Conservation (phyloP, 2,329 filamentous ascomycete genomes). For the Sarocladiaceae sp. region DNA sequence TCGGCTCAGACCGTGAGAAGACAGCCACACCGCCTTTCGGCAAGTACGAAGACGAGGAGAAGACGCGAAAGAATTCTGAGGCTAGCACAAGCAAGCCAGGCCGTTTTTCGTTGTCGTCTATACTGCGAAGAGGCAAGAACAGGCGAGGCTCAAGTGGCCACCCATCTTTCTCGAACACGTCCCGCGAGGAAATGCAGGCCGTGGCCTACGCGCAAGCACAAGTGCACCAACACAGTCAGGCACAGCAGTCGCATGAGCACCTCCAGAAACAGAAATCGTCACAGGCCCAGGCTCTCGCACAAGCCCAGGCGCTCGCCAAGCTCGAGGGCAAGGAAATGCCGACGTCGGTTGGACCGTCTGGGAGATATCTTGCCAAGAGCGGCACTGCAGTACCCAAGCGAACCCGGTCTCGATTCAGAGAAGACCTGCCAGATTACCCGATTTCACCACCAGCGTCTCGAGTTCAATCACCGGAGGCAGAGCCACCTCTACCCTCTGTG, state of each 20-base stretch:
- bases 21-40: constrained; percentile 29
- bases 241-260: constrained; percentile 5
- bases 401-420: constrained; percentile 85
- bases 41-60: constrained; percentile 44
- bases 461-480: constrained; percentile 70
- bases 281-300: constrained; percentile 23
- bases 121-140: constrained; percentile 66
- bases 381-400: constrained; percentile 60
- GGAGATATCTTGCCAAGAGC: constrained; percentile 26
- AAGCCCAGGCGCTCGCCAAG: constrained; percentile 29
- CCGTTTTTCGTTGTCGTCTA: constrained; percentile 60
- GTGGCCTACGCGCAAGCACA: constrained; percentile 19
- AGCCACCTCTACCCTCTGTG: constrained; percentile 33
- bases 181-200: constrained; percentile 74
- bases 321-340: constrained; percentile 28
- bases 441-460: constrained; percentile 82
- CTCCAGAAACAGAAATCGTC: constrained; percentile 7
- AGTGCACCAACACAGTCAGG: constrained; percentile 10
- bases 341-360: constrained; percentile 10
- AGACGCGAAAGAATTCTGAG: constrained; percentile 51
- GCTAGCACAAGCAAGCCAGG: constrained; percentile 38
- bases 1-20: constrained; percentile 35
- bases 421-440: constrained; percentile 84
- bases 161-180: constrained; percentile 88
- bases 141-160: constrained; percentile 51